These are phyloP conservation scores for Mucor indicus DNA, from an alignment of 371 early-diverging fungal genomes.

Conservation along the genomic window DNA sequence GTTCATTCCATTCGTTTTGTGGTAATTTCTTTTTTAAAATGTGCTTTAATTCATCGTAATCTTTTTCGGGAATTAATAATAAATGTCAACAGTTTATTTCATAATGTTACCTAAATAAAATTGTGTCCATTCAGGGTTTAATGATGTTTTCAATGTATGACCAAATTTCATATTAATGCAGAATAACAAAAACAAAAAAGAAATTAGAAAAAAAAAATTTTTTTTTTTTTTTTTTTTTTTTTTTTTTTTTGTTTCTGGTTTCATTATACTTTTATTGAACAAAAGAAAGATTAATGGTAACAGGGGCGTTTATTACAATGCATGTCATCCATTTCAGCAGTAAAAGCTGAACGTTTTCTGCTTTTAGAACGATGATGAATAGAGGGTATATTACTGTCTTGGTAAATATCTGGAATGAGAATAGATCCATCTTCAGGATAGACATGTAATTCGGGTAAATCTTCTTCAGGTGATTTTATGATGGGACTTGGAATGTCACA, in stretches of 20 bases:
- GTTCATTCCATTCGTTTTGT: slow-evolving; percentile 55
- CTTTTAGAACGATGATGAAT: neutral
- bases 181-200: slow-evolving; percentile 1
- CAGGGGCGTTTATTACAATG: no score
- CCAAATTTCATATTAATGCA: slow-evolving; percentile 78
- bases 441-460: slow-evolving; percentile 17
- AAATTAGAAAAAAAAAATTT: neutral
- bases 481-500: slow-evolving; percentile 13
- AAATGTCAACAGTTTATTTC: neutral
- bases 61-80: slow-evolving; percentile 8
- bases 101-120: slow-evolving; percentile 35
- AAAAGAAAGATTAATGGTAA: no score
- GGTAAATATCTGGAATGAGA: slow-evolving; percentile 22
- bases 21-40: slow-evolving; percentile 63
- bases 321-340: no score
- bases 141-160: slow-evolving; percentile 69
- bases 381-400: slow-evolving; percentile 1
- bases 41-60: slow-evolving; percentile 81
- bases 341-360: slow-evolving; percentile 1
- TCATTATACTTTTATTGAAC: no score
- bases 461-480: slow-evolving; percentile 20
- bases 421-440: slow-evolving; percentile 46
- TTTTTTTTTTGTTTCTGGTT: no score
- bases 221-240: neutral
- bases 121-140: slow-evolving; percentile 80